Percentiles rank a stretch among this genome's conserved stretches.
Evolutionary conservation across 805 yeast genomes (phyloP).

Genomic region (Kazachstania kunashirensis): DNA sequence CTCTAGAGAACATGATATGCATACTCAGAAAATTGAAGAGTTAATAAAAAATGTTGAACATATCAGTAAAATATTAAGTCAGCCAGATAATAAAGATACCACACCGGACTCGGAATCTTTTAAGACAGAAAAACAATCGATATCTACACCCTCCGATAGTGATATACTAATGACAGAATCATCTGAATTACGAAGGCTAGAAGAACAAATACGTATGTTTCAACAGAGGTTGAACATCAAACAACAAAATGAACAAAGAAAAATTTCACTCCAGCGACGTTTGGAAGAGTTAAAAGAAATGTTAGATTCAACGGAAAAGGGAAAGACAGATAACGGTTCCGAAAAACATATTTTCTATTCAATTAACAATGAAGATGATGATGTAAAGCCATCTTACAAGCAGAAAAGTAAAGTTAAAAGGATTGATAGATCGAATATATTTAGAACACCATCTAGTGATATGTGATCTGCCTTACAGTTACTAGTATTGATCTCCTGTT

Average conservation of each 20-base stretch:
- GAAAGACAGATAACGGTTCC: not conserved
- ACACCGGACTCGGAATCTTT: not conserved
- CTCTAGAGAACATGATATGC: not conserved
- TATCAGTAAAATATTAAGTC: not conserved
- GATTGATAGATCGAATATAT: conserved; percentile 1
- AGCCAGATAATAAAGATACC: not conserved
- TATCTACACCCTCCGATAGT: conserved; percentile 22
- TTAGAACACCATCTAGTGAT: conserved; percentile 4
- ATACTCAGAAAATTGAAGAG: not conserved
- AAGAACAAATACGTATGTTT: conserved; percentile 27
- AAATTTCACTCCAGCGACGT: conserved; percentile 27
- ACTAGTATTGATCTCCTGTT: too few relatives aligned
- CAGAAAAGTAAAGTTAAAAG: conserved; percentile 1
- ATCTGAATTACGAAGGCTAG: conserved; percentile 27
- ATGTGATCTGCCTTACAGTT: too few relatives aligned
- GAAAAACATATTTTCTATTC: not conserved
- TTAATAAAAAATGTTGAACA: conserved; percentile 3
- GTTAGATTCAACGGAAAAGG: conserved; percentile 11
- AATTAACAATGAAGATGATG: not conserved
- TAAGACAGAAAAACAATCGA: not conserved
- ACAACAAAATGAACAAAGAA: conserved; percentile 30
- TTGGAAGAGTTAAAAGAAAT: conserved; percentile 21
- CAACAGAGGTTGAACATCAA: conserved; percentile 27
- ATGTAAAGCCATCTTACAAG: not conserved
- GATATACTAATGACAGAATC: conserved; percentile 30